Evolutionary conservation across 2,329 filamentous ascomycete genomes (phyloP).

Genomic region (Elsinoe perseae): DNA sequence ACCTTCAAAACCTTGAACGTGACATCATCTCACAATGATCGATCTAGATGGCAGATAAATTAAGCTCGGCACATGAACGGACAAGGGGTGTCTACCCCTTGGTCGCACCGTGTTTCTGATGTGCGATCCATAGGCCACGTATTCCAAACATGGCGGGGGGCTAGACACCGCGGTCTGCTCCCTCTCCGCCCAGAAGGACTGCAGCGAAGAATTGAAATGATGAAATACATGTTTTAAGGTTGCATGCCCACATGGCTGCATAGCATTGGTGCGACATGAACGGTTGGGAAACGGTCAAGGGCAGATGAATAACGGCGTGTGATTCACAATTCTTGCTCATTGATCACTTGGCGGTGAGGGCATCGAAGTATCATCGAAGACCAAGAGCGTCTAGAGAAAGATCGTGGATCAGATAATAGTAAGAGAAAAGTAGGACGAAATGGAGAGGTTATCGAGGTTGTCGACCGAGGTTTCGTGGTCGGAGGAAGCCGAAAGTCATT

Average conservation of each 20-base stretch:
- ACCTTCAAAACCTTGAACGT: neutral
- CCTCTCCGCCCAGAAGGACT: neutral
- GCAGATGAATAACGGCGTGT: neutral
- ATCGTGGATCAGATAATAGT: neutral
- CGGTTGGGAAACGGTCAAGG: neutral
- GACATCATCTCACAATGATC: neutral
- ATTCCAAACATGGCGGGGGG: too few relatives aligned
- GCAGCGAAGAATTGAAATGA: neutral
- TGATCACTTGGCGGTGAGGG: neutral
- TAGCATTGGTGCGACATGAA: neutral
- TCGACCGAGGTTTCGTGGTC: neutral
- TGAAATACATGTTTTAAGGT: neutral
- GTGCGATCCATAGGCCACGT: too few relatives aligned
- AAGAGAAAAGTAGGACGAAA: neutral
- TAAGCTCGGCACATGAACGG: neutral
- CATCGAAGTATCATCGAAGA: neutral
- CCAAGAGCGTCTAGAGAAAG: neutral
- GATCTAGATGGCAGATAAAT: neutral
- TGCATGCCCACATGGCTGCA: neutral
- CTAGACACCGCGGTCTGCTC: too few relatives aligned
- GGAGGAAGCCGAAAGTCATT: neutral
- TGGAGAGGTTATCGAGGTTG: neutral
- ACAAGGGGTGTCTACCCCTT: neutral
- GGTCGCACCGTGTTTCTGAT: neutral
- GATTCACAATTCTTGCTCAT: neutral